Evolutionary conservation across 2,329 filamentous ascomycete genomes (phyloP), one percentile per base, ranked within the genome.

Genomic region (Cladosporium sp.): DNA sequence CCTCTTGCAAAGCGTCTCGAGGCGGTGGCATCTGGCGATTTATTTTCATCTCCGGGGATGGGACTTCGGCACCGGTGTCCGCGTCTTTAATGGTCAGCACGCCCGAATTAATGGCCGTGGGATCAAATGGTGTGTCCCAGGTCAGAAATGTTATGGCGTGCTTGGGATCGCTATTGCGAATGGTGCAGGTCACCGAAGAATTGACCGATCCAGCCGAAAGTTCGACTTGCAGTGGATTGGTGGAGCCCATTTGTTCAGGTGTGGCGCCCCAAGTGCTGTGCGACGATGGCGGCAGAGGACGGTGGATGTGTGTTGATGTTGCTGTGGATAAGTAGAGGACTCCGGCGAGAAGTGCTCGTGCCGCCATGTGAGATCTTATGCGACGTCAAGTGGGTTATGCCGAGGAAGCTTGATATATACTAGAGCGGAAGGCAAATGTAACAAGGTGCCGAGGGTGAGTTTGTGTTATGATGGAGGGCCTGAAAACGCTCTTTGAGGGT

Each of bases 101-200:
- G 19, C 68, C 69, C 2, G 68, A 61, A 20, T 68, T 67, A 11
- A 66, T 48, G 5, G 68, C 69, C 27, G 63, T 56, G 4, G 61
- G 50, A 43, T 73, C 71, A 32, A 73, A 58, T 3, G 70, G 70
- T 1, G 69, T 69, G 42, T 66, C 63, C 70, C 70, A 73, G 55
- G 62, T 66, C 18, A 73, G 57, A 5, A 73, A 44, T 0, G 70
- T 68, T 50, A 68, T 65, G 2, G 67, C 57, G 2, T 62, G 61
- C 6, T 60, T 53, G 1, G 63, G 60, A 39, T 62, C 61, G 27
- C 56, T 62, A 48, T 73, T 73, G 17, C 64, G 64, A 43, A 72
- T 56, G 1, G 63, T 68, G 20, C 71, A 61, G 8, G 64, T 57
- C 7, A 72, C 45, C 5, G 41, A 43, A 7, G 34, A 44, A 18